Percentiles rank a stretch among this genome's conserved stretches.
Evolutionary conservation across 2,329 filamentous ascomycete species (phyloP).

Genomic region (Lachnellula cervina): DNA sequence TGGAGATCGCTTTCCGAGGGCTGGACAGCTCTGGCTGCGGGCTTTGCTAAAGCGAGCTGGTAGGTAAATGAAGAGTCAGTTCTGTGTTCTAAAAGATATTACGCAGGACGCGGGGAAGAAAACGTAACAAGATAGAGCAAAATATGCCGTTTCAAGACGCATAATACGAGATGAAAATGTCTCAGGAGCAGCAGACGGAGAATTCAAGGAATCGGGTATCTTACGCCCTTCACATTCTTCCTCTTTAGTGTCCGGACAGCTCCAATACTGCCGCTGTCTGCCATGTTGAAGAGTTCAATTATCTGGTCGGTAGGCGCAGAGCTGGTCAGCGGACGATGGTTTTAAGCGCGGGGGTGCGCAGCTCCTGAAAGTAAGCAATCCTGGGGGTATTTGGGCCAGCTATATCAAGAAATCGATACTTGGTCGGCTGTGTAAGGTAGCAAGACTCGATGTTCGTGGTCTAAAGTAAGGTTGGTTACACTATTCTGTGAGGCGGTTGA

Average conservation of each 20-base stretch:
- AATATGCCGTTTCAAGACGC: too few relatives aligned
- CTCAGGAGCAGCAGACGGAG: too few relatives aligned
- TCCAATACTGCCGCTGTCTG: conserved; percentile 44
- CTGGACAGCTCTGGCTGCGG: conserved; percentile 65
- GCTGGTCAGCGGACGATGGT: not conserved
- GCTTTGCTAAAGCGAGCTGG: conserved; percentile 71
- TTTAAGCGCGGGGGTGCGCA: not conserved
- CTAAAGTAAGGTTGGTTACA: not conserved
- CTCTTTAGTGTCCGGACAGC: conserved; percentile 85
- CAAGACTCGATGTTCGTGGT: not conserved
- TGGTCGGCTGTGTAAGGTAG: not conserved
- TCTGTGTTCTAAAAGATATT: too few relatives aligned
- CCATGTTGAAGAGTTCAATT: conserved; percentile 41
- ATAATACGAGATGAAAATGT: too few relatives aligned
- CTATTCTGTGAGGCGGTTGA: not conserved
- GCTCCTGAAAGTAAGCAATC: not conserved
- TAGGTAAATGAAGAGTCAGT: too few relatives aligned
- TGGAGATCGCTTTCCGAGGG: conserved; percentile 69
- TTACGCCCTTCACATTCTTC: conserved; percentile 87
- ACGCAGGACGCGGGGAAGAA: too few relatives aligned
- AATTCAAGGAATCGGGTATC: too few relatives aligned
- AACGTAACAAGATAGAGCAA: too few relatives aligned
- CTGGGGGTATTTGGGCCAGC: not conserved
- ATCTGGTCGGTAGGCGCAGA: not conserved
- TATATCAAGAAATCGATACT: not conserved